Evolutionary conservation across 352 stramenopile genomes (phyloP), one percentile per base, ranked within the genome.

Genomic region (Globisporangium echinulatum): DNA sequence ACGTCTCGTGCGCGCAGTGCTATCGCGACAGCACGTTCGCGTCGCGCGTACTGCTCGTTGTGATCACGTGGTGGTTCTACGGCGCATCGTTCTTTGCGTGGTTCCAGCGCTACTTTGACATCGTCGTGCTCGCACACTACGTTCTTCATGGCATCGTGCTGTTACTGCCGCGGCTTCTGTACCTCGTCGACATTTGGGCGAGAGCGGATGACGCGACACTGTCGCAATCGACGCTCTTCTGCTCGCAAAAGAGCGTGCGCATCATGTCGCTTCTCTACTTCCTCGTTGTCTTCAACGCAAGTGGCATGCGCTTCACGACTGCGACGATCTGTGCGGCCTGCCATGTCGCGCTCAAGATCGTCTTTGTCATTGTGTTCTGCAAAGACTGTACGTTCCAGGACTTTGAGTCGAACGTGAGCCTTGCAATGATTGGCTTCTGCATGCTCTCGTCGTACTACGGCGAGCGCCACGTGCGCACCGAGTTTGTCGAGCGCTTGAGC

Each of bases 401-500:
- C 46, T 66, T 86, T 37, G 79, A 87, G 42, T 69, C 70, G n/a
- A 77, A 68, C 11, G 67, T 73, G 15, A 75, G 71, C n/a, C 52
- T 83, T 11, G 66, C 76, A 6, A 74, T 88, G 70, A 71, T 75
- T 42, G 65, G 50, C n/a, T 88, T 90, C 56, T 90, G 78, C 53
- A 84, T 81, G 63, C 68, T 90, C 5, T 84, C 78, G 19, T 75
- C 80, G 10, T 88, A 82, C 68, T 76, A 85, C 61, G 76, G 73
- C 46, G 80, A 88, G 59, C 65, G 76, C 44, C 71, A 88, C 58
- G 79, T 90, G 6, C 76, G 80, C 1, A 66, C 73, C 2, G 80
- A 87, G 59, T 90, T 88, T 63, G 69, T 90, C 39, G 68, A 82
- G 52, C 72, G 80, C 0, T 58, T 85, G 39, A 71, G 72, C 42